Base-by-base conservation (phyloP, 164 flowering plant species). In the Umbellularia californica region DNA sequence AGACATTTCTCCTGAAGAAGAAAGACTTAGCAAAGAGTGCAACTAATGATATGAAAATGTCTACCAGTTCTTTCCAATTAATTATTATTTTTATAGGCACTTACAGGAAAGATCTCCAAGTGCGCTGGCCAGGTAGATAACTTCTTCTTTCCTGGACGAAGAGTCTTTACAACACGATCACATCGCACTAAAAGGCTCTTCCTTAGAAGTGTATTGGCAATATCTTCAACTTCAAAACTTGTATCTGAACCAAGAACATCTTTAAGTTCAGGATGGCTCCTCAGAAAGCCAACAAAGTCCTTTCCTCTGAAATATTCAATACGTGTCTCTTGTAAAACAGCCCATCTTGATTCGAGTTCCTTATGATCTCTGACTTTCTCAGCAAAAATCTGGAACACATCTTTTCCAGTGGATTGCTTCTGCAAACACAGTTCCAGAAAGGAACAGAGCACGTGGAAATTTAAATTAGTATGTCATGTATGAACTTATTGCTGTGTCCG, bases 51-150 rank as follows among this genome's bases (percentile, higher is more conserved):
- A 30, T 30, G 35, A 17, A 13, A 14, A 52, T 52, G 58, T 52
- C 19, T 0, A 52, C 58, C 14, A 14, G 58, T 55, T 55, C 19
- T 12, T 55, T 20, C 60, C n/a, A 15, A 41, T 41, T 9, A 41
- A 41, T 41, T 9, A 9, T 7, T 41, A 55, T 55, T 55, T 52
- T 55, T 5, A 15, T 2, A 55, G 33, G 24, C 63, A 83, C 97
- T 84, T 82, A 95, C 99, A 73, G 90, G 86, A 74, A 81, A 92
- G 47, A 95, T 91, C 87, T 95, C 99, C 77, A 95, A 77, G 84
- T 95, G 97, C 27, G 98, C 99, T 17, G 99, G 98, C 98, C 98
- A 95, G 27, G 95, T 90, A 27, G 99, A 95, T 75, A 95, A 76
- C 84, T 95, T 95, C 80, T 83, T 93, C 91, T 95, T 95, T 74